A percentile compares a stretch with the other conserved stretches of the same genome.
These are phyloP conservation scores for Magnusiomyces suaveolens DNA, from an alignment of 1,139 yeast species.

Conservation along the genomic window DNA sequence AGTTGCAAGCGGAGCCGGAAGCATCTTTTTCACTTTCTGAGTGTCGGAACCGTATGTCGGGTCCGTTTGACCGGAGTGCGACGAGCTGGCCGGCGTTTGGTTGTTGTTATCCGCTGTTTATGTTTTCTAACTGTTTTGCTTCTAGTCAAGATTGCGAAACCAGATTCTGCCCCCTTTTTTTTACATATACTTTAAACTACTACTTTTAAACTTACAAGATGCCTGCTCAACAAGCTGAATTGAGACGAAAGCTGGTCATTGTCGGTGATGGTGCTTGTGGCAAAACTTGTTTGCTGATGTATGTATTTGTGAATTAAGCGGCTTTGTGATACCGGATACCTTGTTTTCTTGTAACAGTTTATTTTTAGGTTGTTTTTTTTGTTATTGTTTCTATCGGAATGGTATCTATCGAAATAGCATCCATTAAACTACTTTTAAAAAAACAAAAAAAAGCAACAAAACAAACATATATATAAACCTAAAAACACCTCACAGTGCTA, in stretches of 20 bases:
- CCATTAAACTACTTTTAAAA: too few relatives aligned
- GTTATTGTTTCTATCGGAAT: background rate
- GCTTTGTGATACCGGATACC: background rate
- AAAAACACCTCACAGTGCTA: too few relatives aligned
- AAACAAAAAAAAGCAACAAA: constrained; percentile 29
- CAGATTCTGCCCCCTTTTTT: background rate
- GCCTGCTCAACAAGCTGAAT: constrained; percentile 33
- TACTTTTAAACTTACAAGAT: constrained; percentile 15
- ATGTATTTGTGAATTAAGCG: constrained; percentile 6
- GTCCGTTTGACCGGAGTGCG: too few relatives aligned
- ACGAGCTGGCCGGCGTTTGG: too few relatives aligned
- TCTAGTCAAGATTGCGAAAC: too few relatives aligned
- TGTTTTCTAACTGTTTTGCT: too few relatives aligned
- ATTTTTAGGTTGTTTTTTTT: background rate
- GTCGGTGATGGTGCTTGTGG: too few relatives aligned
- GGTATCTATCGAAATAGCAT: too few relatives aligned
- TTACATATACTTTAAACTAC: background rate
- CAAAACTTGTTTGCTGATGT: constrained; percentile 46
- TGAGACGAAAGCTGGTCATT: constrained; percentile 67
- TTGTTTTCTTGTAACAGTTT: background rate
- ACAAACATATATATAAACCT: background rate
- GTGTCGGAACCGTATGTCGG: too few relatives aligned
- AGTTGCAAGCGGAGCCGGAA: too few relatives aligned
- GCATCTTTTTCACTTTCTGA: too few relatives aligned
- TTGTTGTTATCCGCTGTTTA: too few relatives aligned